Conservation (phyloP, 179 eudicot species). For the Pouteria campechiana region DNA sequence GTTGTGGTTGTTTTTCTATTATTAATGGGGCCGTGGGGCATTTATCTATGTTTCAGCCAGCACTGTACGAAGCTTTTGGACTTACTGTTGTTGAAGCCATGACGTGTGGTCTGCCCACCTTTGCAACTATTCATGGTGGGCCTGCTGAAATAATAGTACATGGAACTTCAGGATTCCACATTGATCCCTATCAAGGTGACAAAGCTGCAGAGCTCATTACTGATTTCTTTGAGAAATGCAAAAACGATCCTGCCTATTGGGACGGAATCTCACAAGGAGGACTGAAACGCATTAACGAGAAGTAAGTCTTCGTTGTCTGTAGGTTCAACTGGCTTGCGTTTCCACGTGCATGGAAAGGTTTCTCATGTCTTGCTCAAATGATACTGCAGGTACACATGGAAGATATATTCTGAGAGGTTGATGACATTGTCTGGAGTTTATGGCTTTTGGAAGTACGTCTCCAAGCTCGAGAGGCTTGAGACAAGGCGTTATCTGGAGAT, state of each 20-base stretch:
- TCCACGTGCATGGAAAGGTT: too few relatives aligned
- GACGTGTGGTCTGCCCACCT: slow-evolving; percentile 47
- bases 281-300: slow-evolving; percentile 37
- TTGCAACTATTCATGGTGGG: slow-evolving; percentile 41
- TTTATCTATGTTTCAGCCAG: too few relatives aligned
- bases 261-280: slow-evolving; percentile 34
- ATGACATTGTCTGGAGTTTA: slow-evolving; percentile 78
- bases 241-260: slow-evolving; percentile 38
- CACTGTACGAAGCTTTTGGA: slow-evolving; percentile 20
- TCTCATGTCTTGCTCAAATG: too few relatives aligned
- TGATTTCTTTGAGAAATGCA: slow-evolving; percentile 29
- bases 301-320: too few relatives aligned
- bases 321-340: too few relatives aligned
- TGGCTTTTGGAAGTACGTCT: slow-evolving; percentile 80
- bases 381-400: slow-evolving; percentile 65
- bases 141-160: slow-evolving; percentile 46
- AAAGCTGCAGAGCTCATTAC: slow-evolving; percentile 25
- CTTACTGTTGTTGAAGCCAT: slow-evolving; percentile 50
- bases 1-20: too few relatives aligned
- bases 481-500: slow-evolving; percentile 65
- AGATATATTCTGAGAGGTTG: slow-evolving; percentile 68
- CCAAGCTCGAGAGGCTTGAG: slow-evolving; percentile 77
- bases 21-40: too few relatives aligned
- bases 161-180: slow-evolving; percentile 48
- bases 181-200: slow-evolving; percentile 45